Percentiles rank a stretch among this genome's conserved stretches.
phyloP scores from a whole-genome alignment of 495 filamentous ascomycete genomes.

The Tuber borchii region DNA sequence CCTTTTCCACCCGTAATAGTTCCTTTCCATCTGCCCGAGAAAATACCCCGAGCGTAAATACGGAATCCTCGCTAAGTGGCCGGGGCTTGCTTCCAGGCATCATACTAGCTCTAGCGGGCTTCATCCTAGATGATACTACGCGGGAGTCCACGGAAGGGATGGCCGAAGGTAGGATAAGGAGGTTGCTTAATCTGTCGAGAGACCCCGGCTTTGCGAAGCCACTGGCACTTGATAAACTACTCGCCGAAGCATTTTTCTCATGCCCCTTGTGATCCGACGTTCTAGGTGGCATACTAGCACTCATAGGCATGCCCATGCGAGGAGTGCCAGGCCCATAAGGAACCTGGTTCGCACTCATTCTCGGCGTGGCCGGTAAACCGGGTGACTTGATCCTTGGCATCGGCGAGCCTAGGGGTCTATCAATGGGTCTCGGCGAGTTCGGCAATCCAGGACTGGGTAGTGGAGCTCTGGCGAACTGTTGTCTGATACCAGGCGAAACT shows the following conservation, averaged over 20 bases:
- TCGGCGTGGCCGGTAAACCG: constrained; percentile 41
- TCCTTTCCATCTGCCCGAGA: constrained; percentile 70
- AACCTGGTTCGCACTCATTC: constrained; percentile 18
- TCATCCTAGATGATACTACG: constrained; percentile 88
- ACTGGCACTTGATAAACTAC: constrained; percentile 20
- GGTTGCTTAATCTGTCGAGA: constrained; percentile 18
- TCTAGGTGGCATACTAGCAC: constrained; percentile 26
- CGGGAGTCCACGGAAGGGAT: constrained; percentile 75
- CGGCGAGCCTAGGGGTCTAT: constrained; percentile 64
- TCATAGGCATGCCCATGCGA: constrained; percentile 26
- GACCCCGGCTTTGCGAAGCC: neutral
- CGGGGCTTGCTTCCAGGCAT: constrained; percentile 59
- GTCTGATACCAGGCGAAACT: constrained; percentile 20
- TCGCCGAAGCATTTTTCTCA: constrained; percentile 29
- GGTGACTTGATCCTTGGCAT: constrained; percentile 59
- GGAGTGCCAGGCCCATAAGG: constrained; percentile 30
- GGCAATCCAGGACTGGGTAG: constrained; percentile 78
- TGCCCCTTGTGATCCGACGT: constrained; percentile 30
- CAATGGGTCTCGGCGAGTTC: constrained; percentile 77
- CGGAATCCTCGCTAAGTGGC: constrained; percentile 73
- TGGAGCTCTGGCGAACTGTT: constrained; percentile 44
- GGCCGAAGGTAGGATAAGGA: constrained; percentile 47
- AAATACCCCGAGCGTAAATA: constrained; percentile 83
- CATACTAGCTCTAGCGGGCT: constrained; percentile 78
- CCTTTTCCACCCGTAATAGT: constrained; percentile 90